phyloP scores from a whole-genome alignment of 352 stramenopile genomes.

The Pythium volutum region DNA sequence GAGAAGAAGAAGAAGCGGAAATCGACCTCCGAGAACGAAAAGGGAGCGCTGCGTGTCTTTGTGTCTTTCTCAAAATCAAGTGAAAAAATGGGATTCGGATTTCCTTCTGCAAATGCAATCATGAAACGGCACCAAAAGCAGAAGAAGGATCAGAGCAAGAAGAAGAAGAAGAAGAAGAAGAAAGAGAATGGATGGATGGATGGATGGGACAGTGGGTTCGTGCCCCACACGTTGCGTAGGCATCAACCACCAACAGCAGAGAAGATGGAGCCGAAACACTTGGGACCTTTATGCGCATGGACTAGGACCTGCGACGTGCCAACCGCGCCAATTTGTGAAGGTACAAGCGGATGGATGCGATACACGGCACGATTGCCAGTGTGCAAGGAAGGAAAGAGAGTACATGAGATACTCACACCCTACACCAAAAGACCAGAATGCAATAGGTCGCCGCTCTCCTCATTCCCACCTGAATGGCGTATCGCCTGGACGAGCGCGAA shows the following conservation, averaged over 20 bases:
- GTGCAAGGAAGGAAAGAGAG: too few species aligned
- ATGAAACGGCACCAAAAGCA: constrained; percentile 2
- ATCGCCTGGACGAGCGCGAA: neutral
- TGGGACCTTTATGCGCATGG: too few species aligned
- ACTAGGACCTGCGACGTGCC: too few species aligned
- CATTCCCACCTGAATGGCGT: neutral
- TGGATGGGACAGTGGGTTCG: constrained; percentile 8
- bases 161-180: neutral
- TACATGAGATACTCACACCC: too few species aligned
- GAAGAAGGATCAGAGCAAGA: constrained; percentile 1
- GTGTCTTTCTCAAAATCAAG: constrained; percentile 10
- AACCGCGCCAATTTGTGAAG: neutral
- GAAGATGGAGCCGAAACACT: too few species aligned
- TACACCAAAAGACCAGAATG: neutral
- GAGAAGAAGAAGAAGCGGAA: neutral
- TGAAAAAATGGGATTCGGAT: neutral
- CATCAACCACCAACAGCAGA: too few species aligned
- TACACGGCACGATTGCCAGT: too few species aligned
- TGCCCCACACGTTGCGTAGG: neutral
- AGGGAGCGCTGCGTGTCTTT: neutral
- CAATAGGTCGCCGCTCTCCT: neutral
- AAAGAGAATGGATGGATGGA: too few species aligned
- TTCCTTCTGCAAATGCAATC: constrained; percentile 3
- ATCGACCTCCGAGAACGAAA: constrained; percentile 6
- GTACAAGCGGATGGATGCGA: neutral